Evolutionary conservation across 1,284 basidiomycete species (phyloP), one percentile per base, ranked within the genome.

Genomic region (Cryptococcus sp.): DNA sequence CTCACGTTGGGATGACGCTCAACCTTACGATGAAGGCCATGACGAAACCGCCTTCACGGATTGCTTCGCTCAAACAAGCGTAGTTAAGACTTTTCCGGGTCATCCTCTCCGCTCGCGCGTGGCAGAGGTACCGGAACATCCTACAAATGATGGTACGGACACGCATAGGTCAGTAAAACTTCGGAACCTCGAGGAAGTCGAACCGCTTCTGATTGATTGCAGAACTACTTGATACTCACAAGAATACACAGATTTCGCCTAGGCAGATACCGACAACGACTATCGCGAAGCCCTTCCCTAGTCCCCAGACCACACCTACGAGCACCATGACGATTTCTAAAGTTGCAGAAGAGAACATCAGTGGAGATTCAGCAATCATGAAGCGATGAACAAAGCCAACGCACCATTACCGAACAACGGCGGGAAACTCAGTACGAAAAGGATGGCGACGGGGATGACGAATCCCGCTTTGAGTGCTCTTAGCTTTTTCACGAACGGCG

Each of bases 371-470:
- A 34, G 38, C 16, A 23, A 13, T 2, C 46, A 17, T 22, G 7
- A 5, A 44, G 41, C 8, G 41, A 44, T 8, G 20, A 40, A 25
- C 13, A 16, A 10, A 45, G 41, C 37, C n/a, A 3, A 62, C 66
- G 47, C 41, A 64, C 74, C 73, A 50, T 73, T 73, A 11, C 76
- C 75, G 39, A 75, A 76, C 0, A 80, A 61, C 0, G 78, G 79
- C 0, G 79, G 78, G 65, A 80, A 79, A 11, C 71, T 74, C 43
- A 80, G 64, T 41, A 79, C 69, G 56, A 79, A 68, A 37, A 79
- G 67, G 26, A 76, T 66, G 6, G 62, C 68, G 26, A 74, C 70
- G 3, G 77, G 76, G 15, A 75, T 68, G 22, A 68, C 38, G 64
- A 71, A 79, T 6, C 74, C 74, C 13, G 56, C 68, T n/a, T 57